Base-by-base conservation (phyloP, 2,329 filamentous ascomycete species). In the Thermothelomyces thermophilus region DNA sequence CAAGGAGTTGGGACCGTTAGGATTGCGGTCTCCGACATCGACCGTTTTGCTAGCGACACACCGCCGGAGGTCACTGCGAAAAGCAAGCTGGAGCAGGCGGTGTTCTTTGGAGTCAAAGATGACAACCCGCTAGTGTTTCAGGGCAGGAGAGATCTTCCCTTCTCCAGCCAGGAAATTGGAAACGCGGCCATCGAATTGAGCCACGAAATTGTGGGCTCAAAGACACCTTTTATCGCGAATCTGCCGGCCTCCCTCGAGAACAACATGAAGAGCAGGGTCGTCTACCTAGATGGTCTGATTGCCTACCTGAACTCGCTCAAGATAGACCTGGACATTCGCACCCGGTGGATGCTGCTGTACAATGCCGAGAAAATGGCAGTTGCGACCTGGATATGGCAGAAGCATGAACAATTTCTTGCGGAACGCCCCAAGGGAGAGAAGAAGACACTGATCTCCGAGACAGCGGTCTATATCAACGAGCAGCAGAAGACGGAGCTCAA, bases 301-400 rank as follows among this genome's bases (percentile, higher is more conserved):
- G 70, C 74, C 2, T 82, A 93, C 58, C 70, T 97, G 11, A 76
- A 78, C 55, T 75, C 76, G 5, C 82, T 84, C 28, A 83, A 82
- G 52, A 74, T 82, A 22, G 72, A 80, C 2, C 66, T 97, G 5
- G 80, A 86, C 56, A 79, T 81, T 35, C 71, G 70, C 20, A 83
- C 83, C 1, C 82, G 83, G 58, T 97, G 90, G 90, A 76, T 78
- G 55, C 69, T 98, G 28, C 72, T 98, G n/a, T 87, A 83, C 74
- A 83, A 91, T 61, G 91, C 91, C 0, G 93, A 98, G 66, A 95
- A 90, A 67, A 78, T 97, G 70, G 82, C 85, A 37, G 87, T 90
- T 31, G 88, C 89, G 16, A 77, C 79, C 53, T 75, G 82, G 40
- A 75, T 97, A 33, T 97, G 91, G 90, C 83, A 82, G 54, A 75